These are phyloP conservation scores for Dispira simplex DNA, from an alignment of 192 early-diverging fungal species.

Conservation along the genomic window DNA sequence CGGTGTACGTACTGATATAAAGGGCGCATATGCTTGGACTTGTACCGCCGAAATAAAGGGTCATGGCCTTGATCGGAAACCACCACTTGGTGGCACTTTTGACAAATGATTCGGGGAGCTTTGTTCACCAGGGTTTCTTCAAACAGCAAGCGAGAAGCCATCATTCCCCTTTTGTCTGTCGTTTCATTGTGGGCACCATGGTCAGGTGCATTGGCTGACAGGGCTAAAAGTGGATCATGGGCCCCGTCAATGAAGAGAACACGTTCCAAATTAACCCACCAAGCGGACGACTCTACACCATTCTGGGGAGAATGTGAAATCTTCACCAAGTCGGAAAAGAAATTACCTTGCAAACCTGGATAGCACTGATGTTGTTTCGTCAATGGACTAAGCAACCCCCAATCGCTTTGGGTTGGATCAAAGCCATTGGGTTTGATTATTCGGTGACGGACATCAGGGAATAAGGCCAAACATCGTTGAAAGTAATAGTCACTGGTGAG, in stretches of 20 bases:
- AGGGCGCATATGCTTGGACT: neutral
- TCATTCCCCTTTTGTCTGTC: too few relatives aligned
- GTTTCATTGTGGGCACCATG: too few relatives aligned
- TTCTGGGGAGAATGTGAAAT: neutral
- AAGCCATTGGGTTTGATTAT: slow-evolving; percentile 12
- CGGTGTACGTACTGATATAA: neutral
- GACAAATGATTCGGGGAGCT: too few relatives aligned
- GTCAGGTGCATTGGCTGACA: slow-evolving; percentile 12
- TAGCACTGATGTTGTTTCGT: too few relatives aligned
- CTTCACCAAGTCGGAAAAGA: too few relatives aligned
- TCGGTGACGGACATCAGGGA: slow-evolving; percentile 14
- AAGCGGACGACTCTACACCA: neutral
- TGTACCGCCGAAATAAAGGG: neutral
- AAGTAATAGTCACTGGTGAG: slow-evolving; percentile 12
- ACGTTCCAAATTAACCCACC: slow-evolving; percentile 7
- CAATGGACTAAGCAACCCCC: too few relatives aligned
- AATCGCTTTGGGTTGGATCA: neutral
- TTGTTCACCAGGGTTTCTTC: too few relatives aligned
- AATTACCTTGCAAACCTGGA: too few relatives aligned
- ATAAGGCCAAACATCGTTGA: slow-evolving; percentile 20
- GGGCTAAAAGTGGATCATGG: slow-evolving; percentile 23
- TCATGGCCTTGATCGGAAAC: neutral
- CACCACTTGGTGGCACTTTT: neutral
- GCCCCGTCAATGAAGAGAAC: slow-evolving; percentile 33
- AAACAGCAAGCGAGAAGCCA: too few relatives aligned